Conservation (phyloP, 371 early-diverging fungal genomes). For the Circinella umbellata region DNA sequence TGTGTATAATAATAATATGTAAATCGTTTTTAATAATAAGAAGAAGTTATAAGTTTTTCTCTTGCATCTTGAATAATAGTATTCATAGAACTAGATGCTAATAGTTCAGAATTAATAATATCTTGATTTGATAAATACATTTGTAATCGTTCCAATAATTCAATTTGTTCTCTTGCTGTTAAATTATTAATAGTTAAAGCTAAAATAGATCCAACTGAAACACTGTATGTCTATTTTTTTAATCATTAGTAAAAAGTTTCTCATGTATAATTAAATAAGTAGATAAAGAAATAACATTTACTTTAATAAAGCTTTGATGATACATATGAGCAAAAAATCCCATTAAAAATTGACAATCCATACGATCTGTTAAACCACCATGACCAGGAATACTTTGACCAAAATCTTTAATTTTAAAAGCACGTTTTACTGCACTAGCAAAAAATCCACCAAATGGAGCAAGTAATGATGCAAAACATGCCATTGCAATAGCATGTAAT, state of each 20-base stretch:
- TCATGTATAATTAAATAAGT: neutral
- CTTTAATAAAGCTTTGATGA: constrained; percentile 86
- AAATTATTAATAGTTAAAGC: constrained; percentile 56
- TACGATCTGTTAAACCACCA: constrained; percentile 98
- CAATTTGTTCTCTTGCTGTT: constrained; percentile 58
- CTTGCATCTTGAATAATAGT: constrained; percentile 16
- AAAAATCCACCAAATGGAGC: constrained; percentile 99
- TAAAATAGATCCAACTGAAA: constrained; percentile 65
- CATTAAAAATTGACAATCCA: constrained; percentile 99
- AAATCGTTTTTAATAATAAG: neutral
- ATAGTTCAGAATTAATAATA: constrained; percentile 18
- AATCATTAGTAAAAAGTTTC: neutral
- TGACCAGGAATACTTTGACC: constrained; percentile 98
- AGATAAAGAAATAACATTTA: constrained; percentile 14
- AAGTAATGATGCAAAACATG: constrained; percentile 94
- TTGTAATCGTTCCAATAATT: constrained; percentile 59
- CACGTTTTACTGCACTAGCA: constrained; percentile 98
- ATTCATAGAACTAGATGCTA: constrained; percentile 17
- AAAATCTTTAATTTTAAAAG: constrained; percentile 99
- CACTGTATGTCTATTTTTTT: constrained; percentile 41
- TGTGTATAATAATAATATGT: neutral
- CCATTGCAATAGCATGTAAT: constrained; percentile 88
- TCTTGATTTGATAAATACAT: constrained; percentile 68
- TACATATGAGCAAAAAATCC: constrained; percentile 95
- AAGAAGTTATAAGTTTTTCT: neutral